Evolutionary conservation across 768 basidiomycete species (phyloP), one percentile per base, ranked within the genome.

Genomic region (Pleurotus sapidus): DNA sequence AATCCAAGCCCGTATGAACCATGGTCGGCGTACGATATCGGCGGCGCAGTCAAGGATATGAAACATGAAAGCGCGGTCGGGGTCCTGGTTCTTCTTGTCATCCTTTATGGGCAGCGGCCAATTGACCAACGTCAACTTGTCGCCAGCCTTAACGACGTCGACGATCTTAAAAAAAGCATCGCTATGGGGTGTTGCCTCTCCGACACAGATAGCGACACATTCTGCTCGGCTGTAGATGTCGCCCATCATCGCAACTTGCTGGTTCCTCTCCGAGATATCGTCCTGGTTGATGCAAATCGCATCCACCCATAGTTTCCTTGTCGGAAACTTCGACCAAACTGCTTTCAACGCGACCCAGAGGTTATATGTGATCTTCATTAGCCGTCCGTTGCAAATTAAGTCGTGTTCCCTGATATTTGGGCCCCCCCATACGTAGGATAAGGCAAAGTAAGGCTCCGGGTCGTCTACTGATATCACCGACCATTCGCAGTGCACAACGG

Each of bases 191-290:
- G 47, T 49, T n/a, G n/a, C 47, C 47, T 49, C 47, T n/a, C 47
- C 47, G 7, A 49, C 23, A 17, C 23, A 49, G n/a, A 49, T 9
- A n/a, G 30, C n/a, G 30, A 49, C 47, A 17, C 47, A 25, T n/a
- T 27, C 47, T 3, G 47, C 24, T 24, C 47, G 18, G 3, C 18
- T 24, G 18, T 49, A 49, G 18, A 49, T 49, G 15, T 27, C 30
- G 0, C 47, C 47, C 47, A 49, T 49, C 47, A 49, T 49, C 47
- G 47, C 47, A 25, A 49, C 47, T 25, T 49, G 47, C 18, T 49
- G 17, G 9, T 49, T 49, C 23, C 30, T 18, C 23, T 49, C 47
- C 15, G n/a, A 9, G 4, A 18, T 25, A 49, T 49, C 24, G 23
- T 49, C 24, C 30, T 49, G 47, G 18, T 49, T 49, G 47, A 49